These are phyloP conservation scores for Sporothrix pseudoabietina DNA, from an alignment of 2,329 filamentous ascomycete species.

Conservation along the genomic window DNA sequence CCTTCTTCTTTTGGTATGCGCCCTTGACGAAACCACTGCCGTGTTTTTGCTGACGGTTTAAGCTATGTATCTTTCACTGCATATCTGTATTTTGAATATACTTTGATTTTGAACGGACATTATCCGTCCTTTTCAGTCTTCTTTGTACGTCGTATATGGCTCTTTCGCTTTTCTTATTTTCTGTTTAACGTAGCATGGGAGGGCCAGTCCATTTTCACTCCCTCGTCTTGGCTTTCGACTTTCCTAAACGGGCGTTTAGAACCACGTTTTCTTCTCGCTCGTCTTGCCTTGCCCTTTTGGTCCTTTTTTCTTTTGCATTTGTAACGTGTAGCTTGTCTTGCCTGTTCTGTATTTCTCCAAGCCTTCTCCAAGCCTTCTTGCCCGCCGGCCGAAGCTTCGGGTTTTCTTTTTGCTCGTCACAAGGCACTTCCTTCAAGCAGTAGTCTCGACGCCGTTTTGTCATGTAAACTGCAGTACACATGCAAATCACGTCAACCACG, in stretches of 20 bases:
- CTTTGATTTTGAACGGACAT: not conserved
- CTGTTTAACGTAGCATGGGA: slow-evolving; percentile 10
- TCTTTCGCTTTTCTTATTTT: not conserved
- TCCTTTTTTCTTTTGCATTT: not conserved
- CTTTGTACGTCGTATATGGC: not conserved
- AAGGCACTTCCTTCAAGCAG: not conserved
- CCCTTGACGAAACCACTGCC: slow-evolving; percentile 13
- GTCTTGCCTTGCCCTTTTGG: not conserved
- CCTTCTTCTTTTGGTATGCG: slow-evolving; percentile 1
- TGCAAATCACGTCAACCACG: slow-evolving; percentile 4
- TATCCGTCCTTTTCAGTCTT: not conserved
- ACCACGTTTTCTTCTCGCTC: not conserved
- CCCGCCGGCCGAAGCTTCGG: slow-evolving; percentile 1
- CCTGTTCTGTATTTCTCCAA: not conserved
- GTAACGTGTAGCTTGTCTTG: not conserved
- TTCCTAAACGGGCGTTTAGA: slow-evolving; percentile 20
- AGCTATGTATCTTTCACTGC: not conserved
- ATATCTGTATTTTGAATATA: not conserved
- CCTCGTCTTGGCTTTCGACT: not conserved
- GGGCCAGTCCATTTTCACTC: not conserved
- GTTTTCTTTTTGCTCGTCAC: not conserved
- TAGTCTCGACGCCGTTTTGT: not conserved
- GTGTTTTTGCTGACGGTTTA: not conserved
- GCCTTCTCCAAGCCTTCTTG: not conserved
- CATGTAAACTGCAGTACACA: not conserved